These are phyloP conservation scores for Bipolaris sorokiniana DNA, from an alignment of 2,329 filamentous ascomycete species.

Conservation along the genomic window DNA sequence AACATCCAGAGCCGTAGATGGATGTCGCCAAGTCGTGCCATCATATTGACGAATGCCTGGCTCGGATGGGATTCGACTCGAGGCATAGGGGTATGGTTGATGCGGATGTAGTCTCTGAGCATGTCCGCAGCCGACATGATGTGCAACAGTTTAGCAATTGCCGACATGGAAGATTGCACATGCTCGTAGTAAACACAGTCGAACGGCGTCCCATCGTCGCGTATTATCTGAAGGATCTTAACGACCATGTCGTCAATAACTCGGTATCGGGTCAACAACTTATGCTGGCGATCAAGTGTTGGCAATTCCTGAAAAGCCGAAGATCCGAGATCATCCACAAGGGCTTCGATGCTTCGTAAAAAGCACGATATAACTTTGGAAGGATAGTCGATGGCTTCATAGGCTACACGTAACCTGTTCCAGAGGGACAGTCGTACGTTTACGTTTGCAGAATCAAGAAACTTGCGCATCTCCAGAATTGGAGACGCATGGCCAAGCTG, in stretches of 20 bases:
- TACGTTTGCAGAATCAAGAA: constrained; percentile 79
- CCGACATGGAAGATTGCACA: constrained; percentile 72
- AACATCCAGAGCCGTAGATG: constrained; percentile 88
- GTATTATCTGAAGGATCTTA: constrained; percentile 68
- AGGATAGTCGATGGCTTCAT: constrained; percentile 79
- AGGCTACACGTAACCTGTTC: constrained; percentile 89
- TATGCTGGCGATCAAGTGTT: constrained; percentile 68
- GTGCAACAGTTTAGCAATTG: constrained; percentile 73
- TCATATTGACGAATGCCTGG: constrained; percentile 54
- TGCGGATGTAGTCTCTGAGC: constrained; percentile 83
- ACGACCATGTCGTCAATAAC: constrained; percentile 78
- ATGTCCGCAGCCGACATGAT: constrained; percentile 80
- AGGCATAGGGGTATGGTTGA: constrained; percentile 72
- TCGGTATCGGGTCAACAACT: constrained; percentile 77
- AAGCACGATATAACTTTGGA: constrained; percentile 90
- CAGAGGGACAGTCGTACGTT: constrained; percentile 86
- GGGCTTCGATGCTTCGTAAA: constrained; percentile 82
- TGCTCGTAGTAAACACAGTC: constrained; percentile 85
- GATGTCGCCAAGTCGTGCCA: constrained; percentile 80
- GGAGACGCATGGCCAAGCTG: constrained; percentile 32
- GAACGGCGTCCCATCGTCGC: constrained; percentile 73
- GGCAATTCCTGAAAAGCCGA: constrained; percentile 62
- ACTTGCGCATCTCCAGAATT: constrained; percentile 80
- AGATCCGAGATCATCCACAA: constrained; percentile 72
- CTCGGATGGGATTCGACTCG: constrained; percentile 59